Base-by-base conservation (phyloP, 2,329 filamentous ascomycete species). In the Fusarium haematococcum region DNA sequence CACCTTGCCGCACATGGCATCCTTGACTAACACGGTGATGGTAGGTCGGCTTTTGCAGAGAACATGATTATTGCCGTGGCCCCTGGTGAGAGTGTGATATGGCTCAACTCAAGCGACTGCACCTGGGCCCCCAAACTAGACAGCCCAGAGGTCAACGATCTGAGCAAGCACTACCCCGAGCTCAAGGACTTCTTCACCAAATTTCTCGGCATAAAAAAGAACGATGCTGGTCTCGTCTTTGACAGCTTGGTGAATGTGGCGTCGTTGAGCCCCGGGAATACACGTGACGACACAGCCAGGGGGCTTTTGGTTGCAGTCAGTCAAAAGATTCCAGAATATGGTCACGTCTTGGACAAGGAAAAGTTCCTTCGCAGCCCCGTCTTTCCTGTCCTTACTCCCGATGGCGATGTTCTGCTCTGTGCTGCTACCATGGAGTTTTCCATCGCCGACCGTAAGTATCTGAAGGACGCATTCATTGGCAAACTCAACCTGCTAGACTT, bases 381-480 rank as follows among this genome's bases (percentile, higher is more conserved):
- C 6, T 75, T 78, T 32, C 76, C 76, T 0, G 74, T 78, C 1
- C 63, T 58, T 9, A 70, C 68, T 13, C 16, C 52, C 3, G 63
- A 67, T 33, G 67, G 69, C 4, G 58, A 68, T 2, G 68, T 76
- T 10, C 52, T 74, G 8, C 37, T 77, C 4, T 71, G 65, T 62
- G 71, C 76, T 14, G 63, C 76, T n/a, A 67, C 62, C 10, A 74
- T 71, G 62, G 72, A 77, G n/a, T 78, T 78, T 39, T 75, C 63
- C 0, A 71, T 78, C 13, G 70, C 70, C 0, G 74, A 78, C 13
- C 74, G 73, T 7, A 64, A 74, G 27, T 66, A 73, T 6, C 57
- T 78, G 16, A 56, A 69, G 39, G 69, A 78, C 0, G 72, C 72
- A 2, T 75, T 78, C 5, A 30, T 59, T 2, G 74, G 68, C 2